Base-by-base conservation (phyloP, 495 filamentous ascomycete species). In the Aspergillus olivimuriae region DNA sequence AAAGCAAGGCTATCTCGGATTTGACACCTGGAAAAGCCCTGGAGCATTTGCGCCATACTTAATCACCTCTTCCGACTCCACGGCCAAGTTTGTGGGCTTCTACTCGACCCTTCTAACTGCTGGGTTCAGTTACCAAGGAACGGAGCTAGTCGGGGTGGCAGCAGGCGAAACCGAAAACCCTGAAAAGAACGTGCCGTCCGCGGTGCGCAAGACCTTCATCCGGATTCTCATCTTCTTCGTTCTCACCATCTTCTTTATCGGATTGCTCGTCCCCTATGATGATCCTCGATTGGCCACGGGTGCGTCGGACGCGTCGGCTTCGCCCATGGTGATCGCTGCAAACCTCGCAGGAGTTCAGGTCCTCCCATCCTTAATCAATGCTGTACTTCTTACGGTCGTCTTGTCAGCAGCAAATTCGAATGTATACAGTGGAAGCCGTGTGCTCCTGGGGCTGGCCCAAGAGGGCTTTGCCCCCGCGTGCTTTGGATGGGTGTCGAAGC, bases 291-390 rank as follows among this genome's bases (percentile, higher is more conserved):
- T 66, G 8, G 41, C 51, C 12, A 57, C 64, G 5, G 64, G 56
- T 5, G 53, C 51, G 16, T 66, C 66, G 8, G 70, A 76, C 44
- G 82, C 82, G 4, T 76, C 77, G n/a, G 77, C 76, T 1, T 78
- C 74, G 16, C 79, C 79, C 2, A 81, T 79, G 41, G 79, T 83
- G 18, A 72, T 79, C 14, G 79, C 76, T 9, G 76, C 80, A 44
- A 50, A 76, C 21, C 64, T 74, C 14, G 77, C 83, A 4, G 69
- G 76, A 12, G 79, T 91, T 46, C 66, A 68, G 19, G 73, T 72
- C 32, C 71, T 89, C 4, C 82, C 80, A 7, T 72, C 76, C 41
- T 76, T 89, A 41, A 82, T 91, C 66, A 91, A 89, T 62, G 85
- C 77, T 9, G 76, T 84, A 12, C 73, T 87, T 20, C 61, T 87